Base-by-base conservation (phyloP, 2,329 filamentous ascomycete genomes). In the Dactylonectria macrodidyma region DNA sequence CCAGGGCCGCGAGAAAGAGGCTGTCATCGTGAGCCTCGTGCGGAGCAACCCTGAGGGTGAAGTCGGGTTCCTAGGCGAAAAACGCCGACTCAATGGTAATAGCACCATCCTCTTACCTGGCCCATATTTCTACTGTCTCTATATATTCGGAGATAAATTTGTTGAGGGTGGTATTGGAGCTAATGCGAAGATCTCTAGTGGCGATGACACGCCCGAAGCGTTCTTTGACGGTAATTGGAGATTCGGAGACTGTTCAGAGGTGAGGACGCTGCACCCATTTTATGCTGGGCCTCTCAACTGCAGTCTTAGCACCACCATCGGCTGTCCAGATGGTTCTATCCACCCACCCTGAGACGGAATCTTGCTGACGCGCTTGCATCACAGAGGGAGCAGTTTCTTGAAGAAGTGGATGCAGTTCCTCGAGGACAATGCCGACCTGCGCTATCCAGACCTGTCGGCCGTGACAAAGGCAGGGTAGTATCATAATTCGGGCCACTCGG, bases 1-100 rank as follows among this genome's bases (percentile, higher is more conserved):
- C 79, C 96, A 99, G 81, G 96, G 96, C 38, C 90, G 96, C 19
- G 96, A 99, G 81, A 99, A 99, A 81, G 96, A 99, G 81, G 96
- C 94, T 2, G 92, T 99, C 16, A 88, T 99, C 46, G 91, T 99
- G 59, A 97, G 92, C 80, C 87, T 98, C n/a, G 96, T 99, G 64
- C 88, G 96, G 72, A 98, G 95, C 81, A 99, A 99, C 78, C 73
- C 90, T 6, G 89, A 95, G 56, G 90, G 91, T 58, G 95, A 98
- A 79, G 95, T 98, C 14, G 96, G 96, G 10, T 99, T 99, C 77
- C 83, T 99, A 44, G 94, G 90, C 14, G 96, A 99, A 83, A 97
- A 95, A 86, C 89, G 96, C 71, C 88, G 96, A 69, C 84, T 99
- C 71, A 99, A 99, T 79, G 95, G 94, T 97, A 86, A 82, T 89